Evolutionary conservation across 2,329 filamentous ascomycete genomes (phyloP), one percentile per base, ranked within the genome.

Genomic region (Aspergillus phoenicis): DNA sequence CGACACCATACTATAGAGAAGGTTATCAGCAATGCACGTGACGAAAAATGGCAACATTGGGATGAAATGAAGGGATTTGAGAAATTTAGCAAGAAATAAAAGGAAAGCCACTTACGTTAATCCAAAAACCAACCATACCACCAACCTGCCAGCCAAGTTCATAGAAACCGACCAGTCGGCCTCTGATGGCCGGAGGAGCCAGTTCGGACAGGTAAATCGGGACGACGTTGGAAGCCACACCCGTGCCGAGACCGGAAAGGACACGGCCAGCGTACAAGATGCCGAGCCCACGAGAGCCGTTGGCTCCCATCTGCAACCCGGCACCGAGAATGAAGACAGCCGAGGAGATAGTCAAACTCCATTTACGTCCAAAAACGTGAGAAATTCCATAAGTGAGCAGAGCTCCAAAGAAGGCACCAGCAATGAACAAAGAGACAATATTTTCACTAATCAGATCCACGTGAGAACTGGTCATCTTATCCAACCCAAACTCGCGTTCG

Each of bases 341-440:
- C 4, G 82, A 77, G 70, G 87, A 89, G 53, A 88, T 66, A 59
- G 85, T 79, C 11, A 92, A 79, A 28, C 84, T 87, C 74, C 80
- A 83, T 69, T 85, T 85, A 39, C 89, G 84, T 38, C 89, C 89
- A 55, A 87, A 74, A 71, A 83, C 89, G 78, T 88, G 86, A 22
- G 83, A 85, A 15, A 86, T 82, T 22, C 77, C 80, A 64, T 89
- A 91, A 63, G 87, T 88, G 59, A 83, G 81, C 17, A 91, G 73
- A 26, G 87, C 85, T 58, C 90, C 90, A 69, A 93, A 92, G 79
- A 93, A 92, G 62, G 89, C 89, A 62, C 90, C 90, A n/a, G 90
- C 90, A 74, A 93, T 90, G 78, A 91, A 92, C 39, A 90, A 84
- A 10, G 88, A 91, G 57, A 92, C 89, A 62, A 92, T 91, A 73